Evolutionary conservation across 805 yeast species (phyloP).

Genomic region (Kazachstania martiniae): DNA sequence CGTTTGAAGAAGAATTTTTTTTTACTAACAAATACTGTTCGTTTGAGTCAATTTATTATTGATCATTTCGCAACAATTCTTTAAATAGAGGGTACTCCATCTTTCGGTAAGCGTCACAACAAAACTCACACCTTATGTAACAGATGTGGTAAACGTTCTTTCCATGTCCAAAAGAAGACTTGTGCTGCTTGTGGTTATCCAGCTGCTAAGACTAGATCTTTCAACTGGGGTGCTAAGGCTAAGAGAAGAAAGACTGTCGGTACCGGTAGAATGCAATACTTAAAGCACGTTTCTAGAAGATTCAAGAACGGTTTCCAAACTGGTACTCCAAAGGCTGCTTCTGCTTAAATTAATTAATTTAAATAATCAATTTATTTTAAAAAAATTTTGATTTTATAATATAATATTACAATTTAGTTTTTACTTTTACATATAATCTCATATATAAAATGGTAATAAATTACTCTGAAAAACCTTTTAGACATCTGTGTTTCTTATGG

Average conservation of each 20-base stretch:
- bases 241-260: conserved; percentile 99
- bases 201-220: conserved; percentile 95
- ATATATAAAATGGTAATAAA: too few relatives aligned
- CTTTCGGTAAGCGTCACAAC: conserved; percentile 99
- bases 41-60: background rate
- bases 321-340: conserved; percentile 41
- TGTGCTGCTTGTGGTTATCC: conserved; percentile 99
- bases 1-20: too few relatives aligned
- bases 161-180: conserved; percentile 98
- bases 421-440: too few relatives aligned
- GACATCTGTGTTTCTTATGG: too few relatives aligned
- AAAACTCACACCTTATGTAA: conserved; percentile 98
- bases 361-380: background rate
- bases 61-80: conserved; percentile 4
- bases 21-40: conserved; percentile 4
- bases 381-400: too few relatives aligned
- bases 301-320: conserved; percentile 98
- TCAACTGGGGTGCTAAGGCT: conserved; percentile 99
- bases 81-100: conserved; percentile 91
- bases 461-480: too few relatives aligned
- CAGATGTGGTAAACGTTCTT: conserved; percentile 98
- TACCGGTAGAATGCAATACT: conserved; percentile 98
- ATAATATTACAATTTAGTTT: too few relatives aligned
- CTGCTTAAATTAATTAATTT: conserved; percentile 36
- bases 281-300: conserved; percentile 93